A percentile compares a stretch with the other conserved stretches of the same genome.
These are phyloP conservation scores for Laburnicola sp. DNA, from an alignment of 2,329 filamentous ascomycete genomes.

Conservation along the genomic window DNA sequence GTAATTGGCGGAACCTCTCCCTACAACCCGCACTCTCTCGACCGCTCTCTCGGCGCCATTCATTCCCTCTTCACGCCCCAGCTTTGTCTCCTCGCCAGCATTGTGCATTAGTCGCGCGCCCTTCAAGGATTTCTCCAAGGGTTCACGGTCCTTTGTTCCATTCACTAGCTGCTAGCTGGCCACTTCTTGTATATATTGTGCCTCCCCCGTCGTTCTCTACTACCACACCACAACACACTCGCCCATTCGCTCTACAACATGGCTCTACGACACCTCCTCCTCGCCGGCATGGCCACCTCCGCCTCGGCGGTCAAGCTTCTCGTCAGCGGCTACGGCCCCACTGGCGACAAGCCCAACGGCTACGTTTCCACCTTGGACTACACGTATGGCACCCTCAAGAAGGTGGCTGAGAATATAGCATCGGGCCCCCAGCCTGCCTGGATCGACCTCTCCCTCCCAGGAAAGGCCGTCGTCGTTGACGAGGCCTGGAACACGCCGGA, in stretches of 20 bases:
- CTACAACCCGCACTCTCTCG: constrained; percentile 7
- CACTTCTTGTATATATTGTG: constrained; percentile 1
- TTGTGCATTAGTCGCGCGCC: neutral
- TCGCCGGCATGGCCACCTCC: constrained; percentile 23
- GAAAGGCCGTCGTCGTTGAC: constrained; percentile 62
- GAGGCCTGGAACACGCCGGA: constrained; percentile 53
- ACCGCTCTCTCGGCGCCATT: constrained; percentile 3
- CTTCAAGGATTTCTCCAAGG: neutral
- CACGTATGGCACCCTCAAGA: constrained; percentile 44
- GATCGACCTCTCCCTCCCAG: constrained; percentile 60
- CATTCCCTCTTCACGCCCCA: constrained; percentile 4
- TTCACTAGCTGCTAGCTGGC: neutral
- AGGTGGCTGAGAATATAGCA: constrained; percentile 49
- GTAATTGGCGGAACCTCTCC: constrained; percentile 7
- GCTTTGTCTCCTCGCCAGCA: constrained; percentile 1
- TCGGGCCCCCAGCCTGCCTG: constrained; percentile 63
- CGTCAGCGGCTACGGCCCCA: constrained; percentile 47
- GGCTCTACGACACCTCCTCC: constrained; percentile 19
- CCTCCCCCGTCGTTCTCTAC: neutral
- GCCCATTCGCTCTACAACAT: constrained; percentile 10
- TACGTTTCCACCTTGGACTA: constrained; percentile 48
- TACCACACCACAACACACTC: neutral
- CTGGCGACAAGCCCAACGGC: constrained; percentile 28
- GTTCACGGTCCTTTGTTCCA: neutral
- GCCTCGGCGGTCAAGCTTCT: constrained; percentile 43